phyloP scores from a whole-genome alignment of 805 yeast genomes.

The Myxozyma neglecta region DNA sequence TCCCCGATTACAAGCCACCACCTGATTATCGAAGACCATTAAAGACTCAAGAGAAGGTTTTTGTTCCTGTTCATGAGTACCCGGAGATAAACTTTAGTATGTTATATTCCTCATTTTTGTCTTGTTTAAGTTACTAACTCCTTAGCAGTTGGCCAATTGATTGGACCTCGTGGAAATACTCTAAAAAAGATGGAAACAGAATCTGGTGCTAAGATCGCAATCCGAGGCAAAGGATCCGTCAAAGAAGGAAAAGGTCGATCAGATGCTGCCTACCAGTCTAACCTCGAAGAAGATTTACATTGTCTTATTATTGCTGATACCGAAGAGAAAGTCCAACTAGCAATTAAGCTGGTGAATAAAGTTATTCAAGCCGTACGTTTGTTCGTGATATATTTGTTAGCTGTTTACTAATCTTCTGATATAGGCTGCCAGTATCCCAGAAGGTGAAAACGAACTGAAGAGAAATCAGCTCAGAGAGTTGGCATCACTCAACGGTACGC shows the following conservation, averaged over 20 bases:
- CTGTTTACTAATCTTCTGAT: neutral
- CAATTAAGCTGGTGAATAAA: constrained; percentile 68
- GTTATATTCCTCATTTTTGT: neutral
- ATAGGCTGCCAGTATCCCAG: constrained; percentile 79
- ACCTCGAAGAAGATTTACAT: constrained; percentile 80
- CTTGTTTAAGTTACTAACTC: neutral
- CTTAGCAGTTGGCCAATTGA: constrained; percentile 63
- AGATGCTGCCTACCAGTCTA: constrained; percentile 49
- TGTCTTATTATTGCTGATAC: constrained; percentile 82
- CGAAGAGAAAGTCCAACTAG: constrained; percentile 72
- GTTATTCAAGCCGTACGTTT: constrained; percentile 57
- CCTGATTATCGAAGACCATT: constrained; percentile 69
- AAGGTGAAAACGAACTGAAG: constrained; percentile 88
- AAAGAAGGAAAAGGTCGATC: constrained; percentile 77
- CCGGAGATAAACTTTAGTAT: constrained; percentile 78
- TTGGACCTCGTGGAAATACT: constrained; percentile 97
- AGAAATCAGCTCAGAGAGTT: constrained; percentile 87
- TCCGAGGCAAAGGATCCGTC: constrained; percentile 94
- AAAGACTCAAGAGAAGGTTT: constrained; percentile 75
- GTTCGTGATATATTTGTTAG: neutral
- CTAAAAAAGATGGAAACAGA: constrained; percentile 74
- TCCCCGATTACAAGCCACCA: constrained; percentile 82
- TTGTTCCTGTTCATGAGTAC: constrained; percentile 78
- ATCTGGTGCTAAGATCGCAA: constrained; percentile 86
- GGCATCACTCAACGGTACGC: constrained; percentile 92